Evolutionary conservation across 495 filamentous ascomycete genomes (phyloP), one percentile per base, ranked within the genome.

Genomic region (Schizothecium vesticola): DNA sequence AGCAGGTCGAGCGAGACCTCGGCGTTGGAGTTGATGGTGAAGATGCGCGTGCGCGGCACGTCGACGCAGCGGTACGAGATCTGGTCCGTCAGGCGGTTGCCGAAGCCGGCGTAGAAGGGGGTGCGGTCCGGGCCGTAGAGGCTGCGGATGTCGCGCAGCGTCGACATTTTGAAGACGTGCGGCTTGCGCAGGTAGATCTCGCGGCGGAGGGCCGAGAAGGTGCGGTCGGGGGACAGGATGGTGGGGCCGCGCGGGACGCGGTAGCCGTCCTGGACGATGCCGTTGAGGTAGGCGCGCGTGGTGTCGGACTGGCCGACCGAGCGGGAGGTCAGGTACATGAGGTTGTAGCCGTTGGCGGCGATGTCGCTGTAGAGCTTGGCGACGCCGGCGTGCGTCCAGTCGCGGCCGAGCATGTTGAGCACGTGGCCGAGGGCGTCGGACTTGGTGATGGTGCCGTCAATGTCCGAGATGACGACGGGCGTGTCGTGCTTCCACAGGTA

Each of bases 111-210:
- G 72, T 94, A 98, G 77, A 99, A 99, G 0, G 95, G 95, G 24
- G 87, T 90, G 64, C 88, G 82, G 25, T 91, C 88, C 2, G 85
- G 85, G n/a, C 86, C 88, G 74, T 97, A 99, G 1, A 99, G 87
- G 60, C 87, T 90, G 67, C 92, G 84, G 68, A 99, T 97, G 79
- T 99, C 95, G 24, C 95, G 88, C 56, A 99, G 80, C 69, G 96
- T 98, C 6, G 94, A 90, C 95, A 99, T 99, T 80, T 99, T 99
- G 87, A 99, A 99, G 4, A 98, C 92, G 75, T 99, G 94, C 0
- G 95, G 95, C 78, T 98, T 97, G 57, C 96, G 88, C 22, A 99
- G 83, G 73, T 99, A 99, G 12, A 99, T 89, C 76, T 99, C 95
- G 55, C 95, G 87, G 71, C 94, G 85, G 21, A 99, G 82, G 1